Base-by-base conservation (phyloP, 2,329 filamentous ascomycete genomes). In the Cyphellophora europaea region DNA sequence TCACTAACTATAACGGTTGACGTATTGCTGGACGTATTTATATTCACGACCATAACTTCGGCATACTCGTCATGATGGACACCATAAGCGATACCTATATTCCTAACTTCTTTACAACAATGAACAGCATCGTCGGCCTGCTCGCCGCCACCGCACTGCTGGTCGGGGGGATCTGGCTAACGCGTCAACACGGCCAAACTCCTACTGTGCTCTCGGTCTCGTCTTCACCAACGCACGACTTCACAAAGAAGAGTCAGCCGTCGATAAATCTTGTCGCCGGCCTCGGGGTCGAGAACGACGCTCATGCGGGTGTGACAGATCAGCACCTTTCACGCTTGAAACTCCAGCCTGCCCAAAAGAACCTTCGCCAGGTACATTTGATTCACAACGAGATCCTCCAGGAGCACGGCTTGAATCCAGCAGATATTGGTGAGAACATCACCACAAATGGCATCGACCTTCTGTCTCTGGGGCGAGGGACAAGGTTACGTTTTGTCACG, bases 361-460 rank as follows among this genome's bases (percentile, higher is more conserved):
- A 53, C 35, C 42, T 53, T n/a, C 47, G 50, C 15, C 50, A 53
- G 35, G 50, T 53, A 10, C 50, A 53, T 32, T 41, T 53, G 10
- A 43, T 53, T 5, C 44, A 47, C 8, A 27, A 40, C 25, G 50
- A 50, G 29, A 41, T 52, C 16, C 41, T 52, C 15, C 15, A 40
- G n/a, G 25, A 37, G 15, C 27, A 32, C n/a, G 10, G 30, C 8
- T 23, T 39, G 6, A 27, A 41, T 15, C 47, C 45, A 0, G 48
- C 42, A 10, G 38, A 48, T n/a, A 16, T 49, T n/a, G 49, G 48
- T 14, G 48, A 50, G 37, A 50, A 50, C 30, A 44, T 50, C 33
- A 51, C 49, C 11, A 50, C 47, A 4, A 18, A 30, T 3, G 46
- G 42, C 8, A 36, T 49, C 17, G 40, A 48, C 30, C 32, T 49